Evolutionary conservation across 129 eudicot species (phyloP).

Genomic region (Solidago caesia): DNA sequence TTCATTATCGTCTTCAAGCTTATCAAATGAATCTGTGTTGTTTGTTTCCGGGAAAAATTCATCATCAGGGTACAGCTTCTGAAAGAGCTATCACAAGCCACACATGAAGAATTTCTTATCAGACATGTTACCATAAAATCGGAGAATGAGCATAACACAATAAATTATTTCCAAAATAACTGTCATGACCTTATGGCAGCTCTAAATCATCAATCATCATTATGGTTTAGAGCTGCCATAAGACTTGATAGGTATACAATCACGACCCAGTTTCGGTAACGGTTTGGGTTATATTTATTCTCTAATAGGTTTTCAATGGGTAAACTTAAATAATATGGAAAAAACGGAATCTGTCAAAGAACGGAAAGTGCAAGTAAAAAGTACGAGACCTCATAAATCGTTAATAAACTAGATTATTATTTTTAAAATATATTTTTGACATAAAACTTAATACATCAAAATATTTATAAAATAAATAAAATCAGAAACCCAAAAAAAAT

Average conservation of each 20-base stretch:
- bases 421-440: not conserved
- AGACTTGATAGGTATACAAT: not conserved
- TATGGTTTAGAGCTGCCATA: not conserved
- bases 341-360: not conserved
- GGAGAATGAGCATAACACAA: constrained; percentile 17
- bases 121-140: not conserved
- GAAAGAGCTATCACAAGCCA: constrained; percentile 52
- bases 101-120: not conserved
- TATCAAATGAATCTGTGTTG: constrained; percentile 40
- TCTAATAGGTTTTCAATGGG: no score
- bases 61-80: constrained; percentile 57
- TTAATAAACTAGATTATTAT: not conserved
- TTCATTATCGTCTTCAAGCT: constrained; percentile 43
- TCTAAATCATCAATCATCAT: not conserved
- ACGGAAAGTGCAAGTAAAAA: not conserved
- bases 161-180: not conserved
- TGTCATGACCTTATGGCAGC: not conserved
- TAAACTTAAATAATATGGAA: no score
- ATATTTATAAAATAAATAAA: not conserved
- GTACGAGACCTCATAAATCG: not conserved
- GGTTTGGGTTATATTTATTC: no score
- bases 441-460: not conserved
- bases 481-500: not conserved
- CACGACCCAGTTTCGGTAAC: no score
- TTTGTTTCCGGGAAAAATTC: constrained; percentile 64